Evolutionary conservation across 148 eudicot species (phyloP).

Genomic region (Pouteria glomerata): DNA sequence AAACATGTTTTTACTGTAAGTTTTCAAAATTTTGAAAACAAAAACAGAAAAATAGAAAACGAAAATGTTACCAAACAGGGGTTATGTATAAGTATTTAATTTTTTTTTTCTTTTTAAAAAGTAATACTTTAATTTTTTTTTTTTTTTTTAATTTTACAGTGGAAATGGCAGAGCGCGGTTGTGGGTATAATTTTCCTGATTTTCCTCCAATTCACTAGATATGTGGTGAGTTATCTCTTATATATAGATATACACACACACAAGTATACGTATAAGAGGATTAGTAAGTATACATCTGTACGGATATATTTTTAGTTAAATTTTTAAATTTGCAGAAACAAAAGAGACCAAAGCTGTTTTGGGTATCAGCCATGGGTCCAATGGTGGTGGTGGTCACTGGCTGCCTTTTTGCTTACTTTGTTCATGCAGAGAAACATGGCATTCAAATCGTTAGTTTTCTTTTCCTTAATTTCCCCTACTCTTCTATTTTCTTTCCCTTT

Average conservation of each 20-base stretch:
- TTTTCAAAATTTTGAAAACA: too few species aligned
- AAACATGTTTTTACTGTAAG: too few species aligned
- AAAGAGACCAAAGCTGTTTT: constrained; percentile 62
- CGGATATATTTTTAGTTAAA: too few species aligned
- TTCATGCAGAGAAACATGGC: constrained; percentile 68
- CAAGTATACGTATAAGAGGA: neutral
- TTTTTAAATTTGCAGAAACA: constrained; percentile 42
- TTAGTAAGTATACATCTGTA: neutral
- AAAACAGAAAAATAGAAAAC: too few species aligned
- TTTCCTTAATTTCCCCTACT: neutral
- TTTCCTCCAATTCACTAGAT: constrained; percentile 60
- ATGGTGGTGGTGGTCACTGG: constrained; percentile 54
- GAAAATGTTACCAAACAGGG: too few species aligned
- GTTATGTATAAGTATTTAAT: too few species aligned
- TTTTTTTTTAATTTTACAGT: constrained; percentile 33
- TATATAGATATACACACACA: neutral
- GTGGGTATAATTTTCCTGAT: constrained; percentile 62
- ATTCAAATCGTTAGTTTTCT: constrained; percentile 55
- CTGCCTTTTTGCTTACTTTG: constrained; percentile 62
- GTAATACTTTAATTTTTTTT: neutral
- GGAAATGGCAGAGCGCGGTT: constrained; percentile 68
- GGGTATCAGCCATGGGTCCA: constrained; percentile 86
- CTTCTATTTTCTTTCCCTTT: neutral
- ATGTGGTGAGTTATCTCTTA: constrained; percentile 37
- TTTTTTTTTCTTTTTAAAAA: too few species aligned